Percentiles rank a stretch among this genome's conserved stretches.
phyloP scores from a whole-genome alignment of 352 stramenopile species.

The Phytophthora vignae region DNA sequence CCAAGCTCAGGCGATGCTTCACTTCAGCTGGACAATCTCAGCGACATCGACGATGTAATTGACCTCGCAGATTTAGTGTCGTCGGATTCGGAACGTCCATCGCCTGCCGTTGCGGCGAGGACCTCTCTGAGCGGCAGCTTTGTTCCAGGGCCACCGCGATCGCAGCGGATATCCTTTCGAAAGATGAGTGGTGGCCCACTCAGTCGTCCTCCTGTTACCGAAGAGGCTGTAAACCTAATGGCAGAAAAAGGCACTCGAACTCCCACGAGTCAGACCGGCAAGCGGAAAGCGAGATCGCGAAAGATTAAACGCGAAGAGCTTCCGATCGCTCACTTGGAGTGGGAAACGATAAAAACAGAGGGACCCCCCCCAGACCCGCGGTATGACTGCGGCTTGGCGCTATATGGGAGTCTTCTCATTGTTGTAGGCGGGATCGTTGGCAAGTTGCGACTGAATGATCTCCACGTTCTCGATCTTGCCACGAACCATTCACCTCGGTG shows the following conservation, averaged over 20 bases:
- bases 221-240: constrained; percentile 6
- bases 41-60: constrained; percentile 67
- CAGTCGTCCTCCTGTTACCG: constrained; percentile 7
- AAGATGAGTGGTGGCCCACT: constrained; percentile 20
- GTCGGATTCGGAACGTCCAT: constrained; percentile 47
- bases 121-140: constrained; percentile 41
- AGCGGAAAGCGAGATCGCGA: constrained; percentile 41
- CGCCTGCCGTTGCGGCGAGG: constrained; percentile 35
- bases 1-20: constrained; percentile 40
- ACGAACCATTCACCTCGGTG: constrained; percentile 34
- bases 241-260: constrained; percentile 13
- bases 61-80: constrained; percentile 61
- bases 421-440: constrained; percentile 71
- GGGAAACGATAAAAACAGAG: constrained; percentile 39
- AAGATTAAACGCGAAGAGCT: constrained; percentile 47
- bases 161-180: constrained; percentile 18
- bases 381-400: constrained; percentile 64
- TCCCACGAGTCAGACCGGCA: constrained; percentile 24
- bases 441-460: constrained; percentile 62
- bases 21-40: constrained; percentile 57
- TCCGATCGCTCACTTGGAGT: constrained; percentile 40
- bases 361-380: constrained; percentile 46
- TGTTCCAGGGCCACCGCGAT: constrained; percentile 24
- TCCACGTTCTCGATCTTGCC: constrained; percentile 54
- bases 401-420: constrained; percentile 51